These are phyloP conservation scores for Corylus avellana DNA, from an alignment of 306 rosid genomes.

Conservation along the genomic window DNA sequence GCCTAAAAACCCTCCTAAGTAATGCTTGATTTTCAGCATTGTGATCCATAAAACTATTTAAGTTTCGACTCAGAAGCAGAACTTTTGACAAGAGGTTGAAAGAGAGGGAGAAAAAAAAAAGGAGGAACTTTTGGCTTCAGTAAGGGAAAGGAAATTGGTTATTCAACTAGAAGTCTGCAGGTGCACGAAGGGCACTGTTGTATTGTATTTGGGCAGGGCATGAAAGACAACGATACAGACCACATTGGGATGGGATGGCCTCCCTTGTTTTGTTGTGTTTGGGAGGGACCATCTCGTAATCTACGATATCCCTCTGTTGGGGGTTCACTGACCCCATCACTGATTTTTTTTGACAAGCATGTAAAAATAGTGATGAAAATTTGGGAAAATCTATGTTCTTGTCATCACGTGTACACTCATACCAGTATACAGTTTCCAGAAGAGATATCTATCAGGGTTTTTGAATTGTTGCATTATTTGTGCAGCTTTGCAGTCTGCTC, in stretches of 20 bases:
- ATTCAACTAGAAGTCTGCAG: slow-evolving; percentile 7
- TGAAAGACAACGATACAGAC: slow-evolving; percentile 9
- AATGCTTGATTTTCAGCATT: slow-evolving; percentile 27
- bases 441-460: neutral
- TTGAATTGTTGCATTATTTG: neutral
- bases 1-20: slow-evolving; percentile 23
- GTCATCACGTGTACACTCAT: neutral
- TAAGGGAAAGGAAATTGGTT: slow-evolving; percentile 16
- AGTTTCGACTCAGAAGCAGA: slow-evolving; percentile 26
- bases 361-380: slow-evolving; percentile 10
- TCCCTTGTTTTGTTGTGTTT: slow-evolving; percentile 7
- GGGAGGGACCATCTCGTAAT: slow-evolving; percentile 13
- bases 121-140: slow-evolving; percentile 1
- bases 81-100: neutral
- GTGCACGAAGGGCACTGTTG: slow-evolving; percentile 16
- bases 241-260: slow-evolving; percentile 5
- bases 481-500: neutral
- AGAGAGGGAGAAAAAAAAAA: neutral
- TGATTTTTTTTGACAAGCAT: neutral
- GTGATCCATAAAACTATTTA: slow-evolving; percentile 10
- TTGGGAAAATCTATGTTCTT: neutral
- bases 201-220: slow-evolving; percentile 13
- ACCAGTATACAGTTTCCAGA: neutral
- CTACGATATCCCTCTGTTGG: neutral
- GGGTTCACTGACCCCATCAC: neutral